phyloP scores from a whole-genome alignment of 2,329 filamentous ascomycete species.

The Venturia carpophila region DNA sequence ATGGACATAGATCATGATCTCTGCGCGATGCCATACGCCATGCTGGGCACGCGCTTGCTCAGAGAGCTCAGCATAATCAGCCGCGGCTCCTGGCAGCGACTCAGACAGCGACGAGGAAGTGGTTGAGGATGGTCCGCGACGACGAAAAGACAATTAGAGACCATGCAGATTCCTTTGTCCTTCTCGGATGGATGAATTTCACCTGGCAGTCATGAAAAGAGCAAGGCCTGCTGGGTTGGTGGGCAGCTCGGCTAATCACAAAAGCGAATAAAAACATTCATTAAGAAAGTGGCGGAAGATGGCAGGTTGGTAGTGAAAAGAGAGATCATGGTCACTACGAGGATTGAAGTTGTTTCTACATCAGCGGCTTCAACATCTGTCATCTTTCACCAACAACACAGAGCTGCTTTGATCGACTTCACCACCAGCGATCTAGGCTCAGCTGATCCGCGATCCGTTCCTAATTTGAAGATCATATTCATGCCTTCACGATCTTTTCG shows the following conservation, averaged over 20 bases:
- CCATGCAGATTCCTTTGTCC: background rate
- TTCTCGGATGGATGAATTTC: background rate
- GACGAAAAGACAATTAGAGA: background rate
- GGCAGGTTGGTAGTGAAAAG: background rate
- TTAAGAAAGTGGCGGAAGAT: background rate
- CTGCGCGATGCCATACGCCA: background rate
- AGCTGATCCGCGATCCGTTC: background rate
- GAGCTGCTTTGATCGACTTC: background rate
- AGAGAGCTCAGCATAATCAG: background rate
- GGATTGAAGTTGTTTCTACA: background rate
- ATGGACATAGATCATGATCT: constrained; percentile 1
- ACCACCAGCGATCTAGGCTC: background rate
- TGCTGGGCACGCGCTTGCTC: background rate
- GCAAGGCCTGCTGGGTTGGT: background rate
- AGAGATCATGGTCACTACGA: background rate
- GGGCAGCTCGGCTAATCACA: background rate
- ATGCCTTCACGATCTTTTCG: background rate
- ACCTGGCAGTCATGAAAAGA: constrained; percentile 5
- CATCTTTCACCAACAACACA: background rate
- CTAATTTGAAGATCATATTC: background rate
- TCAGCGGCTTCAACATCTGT: background rate
- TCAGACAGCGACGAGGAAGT: background rate
- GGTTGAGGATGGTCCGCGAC: background rate
- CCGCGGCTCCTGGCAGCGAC: background rate
- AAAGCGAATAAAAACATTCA: constrained; percentile 5